Evolutionary conservation across 2,329 filamentous ascomycete species (phyloP).

Genomic region (Thelonectria rubi): DNA sequence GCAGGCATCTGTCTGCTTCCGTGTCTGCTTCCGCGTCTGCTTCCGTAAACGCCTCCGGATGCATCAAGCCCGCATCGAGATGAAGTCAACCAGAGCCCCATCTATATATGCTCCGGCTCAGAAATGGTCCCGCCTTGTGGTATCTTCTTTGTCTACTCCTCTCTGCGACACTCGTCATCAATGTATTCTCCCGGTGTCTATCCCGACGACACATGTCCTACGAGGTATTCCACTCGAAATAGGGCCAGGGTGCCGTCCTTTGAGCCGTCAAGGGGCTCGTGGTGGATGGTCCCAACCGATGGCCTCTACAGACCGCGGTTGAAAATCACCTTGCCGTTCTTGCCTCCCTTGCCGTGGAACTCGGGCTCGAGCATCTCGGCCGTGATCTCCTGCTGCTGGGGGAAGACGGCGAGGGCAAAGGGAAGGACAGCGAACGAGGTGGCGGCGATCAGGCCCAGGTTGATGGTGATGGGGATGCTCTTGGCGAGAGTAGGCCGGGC

Average conservation of each 20-base stretch:
- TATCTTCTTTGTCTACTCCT: slow-evolving; percentile 7
- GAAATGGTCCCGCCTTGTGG: background rate
- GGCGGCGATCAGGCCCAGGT: slow-evolving; percentile 84
- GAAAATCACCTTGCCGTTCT: slow-evolving; percentile 88
- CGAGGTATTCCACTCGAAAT: no score
- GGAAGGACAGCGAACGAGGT: slow-evolving; percentile 91
- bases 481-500: slow-evolving; percentile 72
- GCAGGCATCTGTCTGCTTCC: background rate
- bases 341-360: slow-evolving; percentile 83
- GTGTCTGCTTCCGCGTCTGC: background rate
- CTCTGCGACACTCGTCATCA: background rate
- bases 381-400: slow-evolving; percentile 84
- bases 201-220: no score
- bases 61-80: slow-evolving; percentile 17
- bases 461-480: slow-evolving; percentile 74
- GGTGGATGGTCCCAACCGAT: background rate
- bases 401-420: slow-evolving; percentile 89
- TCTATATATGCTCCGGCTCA: slow-evolving; percentile 2
- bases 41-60: slow-evolving; percentile 22
- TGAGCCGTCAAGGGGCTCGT: background rate
- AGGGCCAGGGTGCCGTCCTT: no score
- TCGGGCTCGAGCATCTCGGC: slow-evolving; percentile 82
- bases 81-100: slow-evolving; percentile 14
- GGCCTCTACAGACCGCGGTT: slow-evolving; percentile 83
- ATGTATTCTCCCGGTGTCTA: no score